Evolutionary conservation across 2,329 filamentous ascomycete genomes (phyloP).

Genomic region (Lecanicillium sp.): DNA sequence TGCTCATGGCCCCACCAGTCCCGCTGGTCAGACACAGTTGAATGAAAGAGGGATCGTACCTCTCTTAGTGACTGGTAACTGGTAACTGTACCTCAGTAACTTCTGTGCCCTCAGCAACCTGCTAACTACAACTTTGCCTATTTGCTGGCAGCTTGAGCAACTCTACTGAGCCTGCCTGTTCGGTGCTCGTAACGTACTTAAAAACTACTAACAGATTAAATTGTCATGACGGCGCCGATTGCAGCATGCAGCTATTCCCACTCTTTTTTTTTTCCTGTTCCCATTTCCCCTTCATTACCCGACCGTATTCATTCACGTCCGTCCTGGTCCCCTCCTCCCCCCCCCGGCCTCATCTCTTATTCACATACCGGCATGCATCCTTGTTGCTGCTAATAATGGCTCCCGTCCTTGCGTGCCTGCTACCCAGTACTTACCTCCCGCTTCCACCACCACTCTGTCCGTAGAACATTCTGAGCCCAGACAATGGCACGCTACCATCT

Average conservation of each 20-base stretch:
- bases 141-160: no score
- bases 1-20: slow-evolving; percentile 32
- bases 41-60: slow-evolving; percentile 33
- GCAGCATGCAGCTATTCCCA: not conserved
- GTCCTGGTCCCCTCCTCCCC: not conserved
- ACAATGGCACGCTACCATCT: no score
- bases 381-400: slow-evolving; percentile 3
- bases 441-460: not conserved
- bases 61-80: no score
- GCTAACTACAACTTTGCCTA: no score
- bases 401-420: not conserved
- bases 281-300: no score
- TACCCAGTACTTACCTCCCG: not conserved
- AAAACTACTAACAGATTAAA: not conserved
- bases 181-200: not conserved
- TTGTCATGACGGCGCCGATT: not conserved
- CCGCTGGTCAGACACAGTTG: slow-evolving; percentile 35
- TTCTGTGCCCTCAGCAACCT: no score
- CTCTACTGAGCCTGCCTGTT: not conserved
- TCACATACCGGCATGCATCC: not conserved
- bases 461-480: no score
- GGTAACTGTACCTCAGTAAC: not conserved
- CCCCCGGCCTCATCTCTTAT: not conserved
- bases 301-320: no score
- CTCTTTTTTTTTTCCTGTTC: no score